Percentiles rank a stretch among this genome's conserved stretches.
phyloP scores from a whole-genome alignment of 2,329 filamentous ascomycete species.

The Catunica adiposa region DNA sequence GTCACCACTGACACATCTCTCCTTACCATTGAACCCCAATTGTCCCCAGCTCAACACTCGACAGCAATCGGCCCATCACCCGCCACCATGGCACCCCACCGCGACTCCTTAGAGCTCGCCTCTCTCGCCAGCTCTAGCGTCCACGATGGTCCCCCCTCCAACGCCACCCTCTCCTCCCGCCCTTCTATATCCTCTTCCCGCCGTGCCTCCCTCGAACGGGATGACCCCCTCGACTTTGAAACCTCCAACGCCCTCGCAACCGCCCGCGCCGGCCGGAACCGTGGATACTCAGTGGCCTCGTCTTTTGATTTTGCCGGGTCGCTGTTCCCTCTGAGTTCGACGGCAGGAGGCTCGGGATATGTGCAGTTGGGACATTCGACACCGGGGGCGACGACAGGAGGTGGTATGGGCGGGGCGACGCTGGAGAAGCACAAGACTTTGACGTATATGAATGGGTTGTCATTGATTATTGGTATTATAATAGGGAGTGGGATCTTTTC shows the following conservation, averaged over 20 bases:
- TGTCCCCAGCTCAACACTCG: not conserved
- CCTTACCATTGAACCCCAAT: not conserved
- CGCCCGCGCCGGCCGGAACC: slow-evolving; percentile 29
- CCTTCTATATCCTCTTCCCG: slow-evolving; percentile 89
- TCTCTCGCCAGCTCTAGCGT: slow-evolving; percentile 74
- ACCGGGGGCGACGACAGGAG: slow-evolving; percentile 27
- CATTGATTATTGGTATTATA: slow-evolving; percentile 78
- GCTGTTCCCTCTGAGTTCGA: slow-evolving; percentile 80
- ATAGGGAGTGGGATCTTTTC: slow-evolving; percentile 96
- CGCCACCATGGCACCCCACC: slow-evolving; percentile 27
- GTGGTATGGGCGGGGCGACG: slow-evolving; percentile 51
- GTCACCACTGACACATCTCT: not conserved
- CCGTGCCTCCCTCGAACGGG: slow-evolving; percentile 71
- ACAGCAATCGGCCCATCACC: not conserved
- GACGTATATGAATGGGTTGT: slow-evolving; percentile 86
- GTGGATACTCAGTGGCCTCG: slow-evolving; percentile 79
- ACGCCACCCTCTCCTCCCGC: slow-evolving; percentile 49
- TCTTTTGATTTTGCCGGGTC: slow-evolving; percentile 92
- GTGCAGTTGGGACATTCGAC: slow-evolving; percentile 69
- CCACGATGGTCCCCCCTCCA: slow-evolving; percentile 27
- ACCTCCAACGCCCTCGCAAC: slow-evolving; percentile 35
- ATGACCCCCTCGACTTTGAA: slow-evolving; percentile 53
- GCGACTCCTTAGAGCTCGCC: slow-evolving; percentile 92
- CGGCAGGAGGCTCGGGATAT: slow-evolving; percentile 54
- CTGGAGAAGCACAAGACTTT: slow-evolving; percentile 91